Evolutionary conservation across 345 rosid species (phyloP).

Genomic region (Bretschneidera sinensis): DNA sequence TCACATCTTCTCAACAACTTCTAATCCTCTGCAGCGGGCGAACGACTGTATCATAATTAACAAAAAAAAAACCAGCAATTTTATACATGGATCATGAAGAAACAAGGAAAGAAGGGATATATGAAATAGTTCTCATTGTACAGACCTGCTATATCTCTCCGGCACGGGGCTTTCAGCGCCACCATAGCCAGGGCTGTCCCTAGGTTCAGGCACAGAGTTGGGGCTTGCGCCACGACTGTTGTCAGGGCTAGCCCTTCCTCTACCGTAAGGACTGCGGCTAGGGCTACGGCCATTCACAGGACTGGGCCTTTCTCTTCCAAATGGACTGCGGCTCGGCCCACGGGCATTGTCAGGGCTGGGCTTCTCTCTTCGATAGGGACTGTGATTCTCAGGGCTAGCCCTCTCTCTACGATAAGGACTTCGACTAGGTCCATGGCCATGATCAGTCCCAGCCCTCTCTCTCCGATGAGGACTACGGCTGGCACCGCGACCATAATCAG

Average conservation of each 20-base stretch:
- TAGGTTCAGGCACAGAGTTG: constrained; percentile 41
- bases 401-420: constrained; percentile 62
- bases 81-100: neutral
- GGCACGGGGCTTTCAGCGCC: constrained; percentile 25
- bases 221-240: constrained; percentile 27
- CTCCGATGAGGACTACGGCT: constrained; percentile 60
- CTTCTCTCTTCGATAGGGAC: constrained; percentile 39
- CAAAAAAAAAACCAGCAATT: too few relatives aligned
- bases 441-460: constrained; percentile 47
- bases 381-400: constrained; percentile 39
- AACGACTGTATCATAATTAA: neutral
- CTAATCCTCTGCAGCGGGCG: neutral
- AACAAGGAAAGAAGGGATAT: neutral
- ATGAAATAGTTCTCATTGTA: neutral
- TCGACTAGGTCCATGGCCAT: constrained; percentile 40
- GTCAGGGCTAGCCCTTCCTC: constrained; percentile 32
- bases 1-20: neutral
- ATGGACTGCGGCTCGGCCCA: constrained; percentile 51
- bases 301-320: constrained; percentile 36
- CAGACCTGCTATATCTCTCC: constrained; percentile 19
- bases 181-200: constrained; percentile 19
- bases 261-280: constrained; percentile 36
- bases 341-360: constrained; percentile 38
- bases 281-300: constrained; percentile 31
- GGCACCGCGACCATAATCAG: constrained; percentile 67